Base-by-base conservation (phyloP, 345 rosid genomes). In the Eucalyptus brandiana region DNA sequence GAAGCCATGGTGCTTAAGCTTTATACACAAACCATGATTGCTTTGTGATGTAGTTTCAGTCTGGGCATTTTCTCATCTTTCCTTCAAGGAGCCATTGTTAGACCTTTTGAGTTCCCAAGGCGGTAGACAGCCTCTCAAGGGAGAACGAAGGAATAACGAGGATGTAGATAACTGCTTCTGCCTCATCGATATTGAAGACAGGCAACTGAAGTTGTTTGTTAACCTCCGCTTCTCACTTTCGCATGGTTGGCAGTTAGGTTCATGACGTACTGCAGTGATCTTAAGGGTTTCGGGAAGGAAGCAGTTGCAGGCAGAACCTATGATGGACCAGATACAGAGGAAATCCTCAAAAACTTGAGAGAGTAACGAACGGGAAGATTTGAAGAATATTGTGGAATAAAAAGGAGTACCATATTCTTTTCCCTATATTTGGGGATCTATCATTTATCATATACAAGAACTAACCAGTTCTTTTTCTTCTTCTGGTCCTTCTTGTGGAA, bases 261-360 rank as follows among this genome's bases (percentile, higher is more conserved):
- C 97, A 26, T 94, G 96, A 40, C 87, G 87, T 58, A 95, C 96
- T 8, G 94, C 93, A 19, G 97, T 92, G 7, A 93, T 92, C 95
- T 95, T 96, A 23, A 98, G 96, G 76, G 97, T 88, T 90, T 98
- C 97, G 0, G 99, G 97, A 83, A 98, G 99, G 54, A 98, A 89
- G 92, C 98, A 98, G 91, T 95, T 98, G 93, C 99, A 98, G 60
- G 95, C 88, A 48, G 98, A 96, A 93, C 99, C 99, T 98, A 89
- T 50, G 54, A 88, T 21, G 44, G 45, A 56, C 47, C 56, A 86
- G 87, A 88, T 40, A 86, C 21, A 54, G 11, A 15, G 86, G 85
- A 87, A 87, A 76, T 76, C 24, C 56, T 32, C 62, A 56, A 53
- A 50, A 19, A 34, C 56, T 86, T 53, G 7, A 49, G 5, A 18